Conservation (phyloP, 352 stramenopile genomes). For the Pythium dissimile region DNA sequence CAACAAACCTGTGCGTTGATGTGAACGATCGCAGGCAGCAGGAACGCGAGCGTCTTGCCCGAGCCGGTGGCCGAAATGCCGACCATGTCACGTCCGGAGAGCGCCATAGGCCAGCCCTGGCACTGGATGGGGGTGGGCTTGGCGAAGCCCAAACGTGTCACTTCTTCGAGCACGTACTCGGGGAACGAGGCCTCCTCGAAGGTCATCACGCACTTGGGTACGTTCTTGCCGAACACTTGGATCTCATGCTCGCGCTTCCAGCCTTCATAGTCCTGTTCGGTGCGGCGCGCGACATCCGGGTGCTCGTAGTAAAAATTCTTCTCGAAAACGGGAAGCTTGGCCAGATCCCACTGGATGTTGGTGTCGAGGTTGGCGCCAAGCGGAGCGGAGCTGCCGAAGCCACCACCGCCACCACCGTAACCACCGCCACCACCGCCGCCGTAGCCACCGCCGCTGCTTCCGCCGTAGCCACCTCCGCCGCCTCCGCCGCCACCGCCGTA, state of each 20-base stretch:
- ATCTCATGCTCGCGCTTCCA: constrained; percentile 95
- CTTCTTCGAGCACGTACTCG: constrained; percentile 97
- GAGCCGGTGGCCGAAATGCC: constrained; percentile 95
- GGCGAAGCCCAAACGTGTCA: constrained; percentile 96
- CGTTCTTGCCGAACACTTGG: constrained; percentile 91
- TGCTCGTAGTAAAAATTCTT: constrained; percentile 99
- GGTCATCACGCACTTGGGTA: constrained; percentile 97
- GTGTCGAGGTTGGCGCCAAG: constrained; percentile 86
- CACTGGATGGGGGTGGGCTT: constrained; percentile 91
- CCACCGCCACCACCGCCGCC: constrained; percentile 23
- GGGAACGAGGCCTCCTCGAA: constrained; percentile 93
- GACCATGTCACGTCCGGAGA: constrained; percentile 98
- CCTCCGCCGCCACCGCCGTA: constrained; percentile 32
- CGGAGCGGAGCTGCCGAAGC: constrained; percentile 50
- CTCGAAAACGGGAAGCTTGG: constrained; percentile 95
- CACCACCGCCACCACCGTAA: constrained; percentile 32
- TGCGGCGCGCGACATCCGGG: constrained; percentile 92
- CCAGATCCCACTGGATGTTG: constrained; percentile 95
- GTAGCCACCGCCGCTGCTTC: constrained; percentile 25
- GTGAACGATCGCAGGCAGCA: constrained; percentile 97
- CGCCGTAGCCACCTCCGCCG: constrained; percentile 27
- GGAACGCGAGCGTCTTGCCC: constrained; percentile 93
- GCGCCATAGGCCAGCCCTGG: constrained; percentile 98
- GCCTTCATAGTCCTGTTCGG: constrained; percentile 86
- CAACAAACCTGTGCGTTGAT: constrained; percentile 98